Base-by-base conservation (phyloP, 805 yeast genomes). In the Scheffersomyces amazonensis region DNA sequence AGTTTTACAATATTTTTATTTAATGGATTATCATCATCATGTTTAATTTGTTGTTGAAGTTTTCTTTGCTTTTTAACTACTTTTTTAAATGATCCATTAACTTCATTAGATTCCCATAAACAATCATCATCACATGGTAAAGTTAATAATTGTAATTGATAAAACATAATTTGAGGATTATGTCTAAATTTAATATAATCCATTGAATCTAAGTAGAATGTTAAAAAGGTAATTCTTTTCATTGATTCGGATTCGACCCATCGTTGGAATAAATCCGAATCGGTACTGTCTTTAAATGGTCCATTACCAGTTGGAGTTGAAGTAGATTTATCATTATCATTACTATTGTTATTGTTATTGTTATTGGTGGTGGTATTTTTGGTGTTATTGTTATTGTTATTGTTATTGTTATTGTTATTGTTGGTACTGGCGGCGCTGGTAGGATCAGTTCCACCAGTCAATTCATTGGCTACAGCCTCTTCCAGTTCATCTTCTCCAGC, bases 211-310 rank as follows among this genome's bases (percentile, higher is more conserved):
- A 84, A 69, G 54, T 83, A 83, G 55, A 87, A 88, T 11, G 95
- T 88, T 79, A 85, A 78, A 41, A 81, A 78, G 1, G 95, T 86
- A 1, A 84, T 75, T 40, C 96, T 62, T 54, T 87, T 87, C 70
- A 85, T 69, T 34, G 81, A 76, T 59, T 87, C 96, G 29, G 80
- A 77, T 38, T 85, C 87, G 11, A 87, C 81, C 96, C 96, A 87
- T 69, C 60, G 71, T 50, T 76, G 78, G 73, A 52, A 81, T 19
- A 66, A 50, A 13, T 48, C 62, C 11, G 39, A 35, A 39, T 68
- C 73, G 13, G 56, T 42, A 7, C 47, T 52, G 27, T 57, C 55
- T 16, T 40, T 46, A 9, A 36, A 28, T 8, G 23, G 10, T 8
- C 23, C 23, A 21, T 10, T 10, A 21, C 23, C 23, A 21, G 23